phyloP scores from a whole-genome alignment of 2,329 filamentous ascomycete species.

The Chrysoporthe cubensis region DNA sequence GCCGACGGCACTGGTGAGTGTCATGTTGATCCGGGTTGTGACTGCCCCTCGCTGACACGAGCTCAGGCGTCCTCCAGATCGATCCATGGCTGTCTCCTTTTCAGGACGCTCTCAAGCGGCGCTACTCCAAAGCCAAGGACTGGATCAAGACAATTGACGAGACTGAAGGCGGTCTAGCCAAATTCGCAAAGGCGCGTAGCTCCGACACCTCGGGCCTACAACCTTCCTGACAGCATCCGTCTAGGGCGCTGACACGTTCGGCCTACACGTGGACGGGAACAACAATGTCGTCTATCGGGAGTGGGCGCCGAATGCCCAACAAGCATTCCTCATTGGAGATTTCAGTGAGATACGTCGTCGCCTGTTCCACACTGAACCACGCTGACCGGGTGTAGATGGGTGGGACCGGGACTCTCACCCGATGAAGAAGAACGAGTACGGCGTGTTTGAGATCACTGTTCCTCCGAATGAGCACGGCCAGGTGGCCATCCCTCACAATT shows the following conservation, averaged over 20 bases:
- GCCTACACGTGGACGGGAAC: slow-evolving; percentile 79
- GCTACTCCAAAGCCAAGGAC: slow-evolving; percentile 77
- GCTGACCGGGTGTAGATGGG: slow-evolving; percentile 62
- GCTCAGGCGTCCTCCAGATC: slow-evolving; percentile 77
- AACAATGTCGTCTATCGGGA: slow-evolving; percentile 90
- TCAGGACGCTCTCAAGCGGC: slow-evolving; percentile 72
- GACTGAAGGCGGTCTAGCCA: slow-evolving; percentile 85
- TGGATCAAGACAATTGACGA: slow-evolving; percentile 87
- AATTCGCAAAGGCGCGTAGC: slow-evolving; percentile 76
- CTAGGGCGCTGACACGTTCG: slow-evolving; percentile 84
- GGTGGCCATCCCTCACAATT: slow-evolving; percentile 85
- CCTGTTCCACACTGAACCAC: not conserved
- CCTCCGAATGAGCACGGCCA: slow-evolving; percentile 71
- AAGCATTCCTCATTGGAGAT: slow-evolving; percentile 88
- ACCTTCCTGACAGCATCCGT: slow-evolving; percentile 21
- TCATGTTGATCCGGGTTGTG: not conserved
- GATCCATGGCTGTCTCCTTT: slow-evolving; percentile 92
- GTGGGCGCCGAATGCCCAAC: slow-evolving; percentile 90
- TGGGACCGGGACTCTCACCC: slow-evolving; percentile 84
- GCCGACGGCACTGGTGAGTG: slow-evolving; percentile 73
- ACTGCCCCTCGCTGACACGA: slow-evolving; percentile 22
- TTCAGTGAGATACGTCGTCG: slow-evolving; percentile 69
- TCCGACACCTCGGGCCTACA: slow-evolving; percentile 5
- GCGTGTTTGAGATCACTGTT: slow-evolving; percentile 82
- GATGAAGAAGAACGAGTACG: slow-evolving; percentile 85